Evolutionary conservation across 257 asterid species (phyloP), one percentile per base, ranked within the genome.

Genomic region (Phtheirospermum japonicum): DNA sequence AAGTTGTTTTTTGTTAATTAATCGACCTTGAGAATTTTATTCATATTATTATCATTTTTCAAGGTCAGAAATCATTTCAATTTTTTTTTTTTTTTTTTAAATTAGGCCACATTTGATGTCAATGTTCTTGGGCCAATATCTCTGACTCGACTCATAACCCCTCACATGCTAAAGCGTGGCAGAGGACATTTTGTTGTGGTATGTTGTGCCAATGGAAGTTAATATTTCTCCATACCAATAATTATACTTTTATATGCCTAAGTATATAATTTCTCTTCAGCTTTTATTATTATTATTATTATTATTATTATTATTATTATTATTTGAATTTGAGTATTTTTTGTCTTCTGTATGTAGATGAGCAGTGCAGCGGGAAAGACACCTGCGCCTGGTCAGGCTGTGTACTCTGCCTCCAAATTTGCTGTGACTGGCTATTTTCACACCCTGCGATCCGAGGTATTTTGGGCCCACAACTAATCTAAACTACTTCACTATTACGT

Each of bases 281-380:
- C 45, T 57, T 30, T 42, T 34, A n/a, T n/a, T n/a, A n/a, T n/a
- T n/a, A n/a, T n/a, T n/a, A n/a, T n/a, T n/a, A n/a, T n/a, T n/a
- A n/a, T n/a, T n/a, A n/a, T n/a, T n/a, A n/a, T n/a, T n/a, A n/a
- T n/a, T n/a, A n/a, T n/a, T n/a, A n/a, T n/a, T n/a, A n/a, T n/a
- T n/a, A n/a, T n/a, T n/a, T n/a, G n/a, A 54, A 51, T 59, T 23
- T 28, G 26, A 59, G 66, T 18, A 39, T 23, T 67, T 62, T 66
- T 43, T 59, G 56, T 58, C 49, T 70, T 54, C 50, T 50, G 61
- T 63, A 46, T 73, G 75, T 77, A 92, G 97, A 92, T 92, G 99
- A 92, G 99, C 80, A 89, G 99, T 83, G 99, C 99, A 70, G 96
- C 99, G 23, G 97, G 97, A 65, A 92, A 89, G 80, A 57, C 86